Conservation (phyloP, 495 filamentous ascomycete species). For the Aspergillus biplanus region DNA sequence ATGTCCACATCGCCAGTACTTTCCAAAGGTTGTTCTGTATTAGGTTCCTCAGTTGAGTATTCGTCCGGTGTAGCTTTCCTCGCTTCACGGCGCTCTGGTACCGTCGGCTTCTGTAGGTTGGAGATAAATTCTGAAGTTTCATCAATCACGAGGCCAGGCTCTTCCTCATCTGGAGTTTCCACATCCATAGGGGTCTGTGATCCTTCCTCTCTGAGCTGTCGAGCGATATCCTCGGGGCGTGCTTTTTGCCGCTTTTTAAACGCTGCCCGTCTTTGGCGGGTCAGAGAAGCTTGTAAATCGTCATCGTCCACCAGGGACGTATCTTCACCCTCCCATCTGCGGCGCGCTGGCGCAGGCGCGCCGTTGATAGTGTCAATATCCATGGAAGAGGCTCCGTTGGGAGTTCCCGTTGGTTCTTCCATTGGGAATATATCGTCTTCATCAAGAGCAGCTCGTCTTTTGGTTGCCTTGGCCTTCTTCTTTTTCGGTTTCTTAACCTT, state of each 20-base stretch:
- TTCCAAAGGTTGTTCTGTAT: slow-evolving; percentile 48
- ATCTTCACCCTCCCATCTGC: slow-evolving; percentile 67
- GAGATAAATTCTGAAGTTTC: slow-evolving; percentile 95
- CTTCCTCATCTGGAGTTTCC: slow-evolving; percentile 54
- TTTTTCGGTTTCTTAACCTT: slow-evolving; percentile 95
- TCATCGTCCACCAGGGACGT: slow-evolving; percentile 86
- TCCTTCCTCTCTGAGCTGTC: slow-evolving; percentile 77
- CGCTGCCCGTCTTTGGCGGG: slow-evolving; percentile 75
- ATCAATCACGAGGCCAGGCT: slow-evolving; percentile 82
- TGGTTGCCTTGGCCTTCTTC: slow-evolving; percentile 79
- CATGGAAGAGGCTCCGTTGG: slow-evolving; percentile 62
- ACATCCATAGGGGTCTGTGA: slow-evolving; percentile 58
- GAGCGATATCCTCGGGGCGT: slow-evolving; percentile 82
- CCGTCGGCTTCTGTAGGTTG: slow-evolving; percentile 69
- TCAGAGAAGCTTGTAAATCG: slow-evolving; percentile 83
- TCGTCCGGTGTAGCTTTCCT: slow-evolving; percentile 43
- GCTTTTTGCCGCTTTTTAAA: slow-evolving; percentile 88
- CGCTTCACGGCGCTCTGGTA: slow-evolving; percentile 62
- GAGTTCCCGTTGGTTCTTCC: slow-evolving; percentile 43
- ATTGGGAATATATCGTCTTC: slow-evolving; percentile 73
- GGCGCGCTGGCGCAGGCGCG: slow-evolving; percentile 39
- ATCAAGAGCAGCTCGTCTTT: slow-evolving; percentile 69
- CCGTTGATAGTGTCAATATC: slow-evolving; percentile 67
- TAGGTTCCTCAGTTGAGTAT: slow-evolving; percentile 46
- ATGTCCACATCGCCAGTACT: slow-evolving; percentile 64